Conservation (phyloP, 768 basidiomycete genomes). For the Lactarius evosmus region DNA sequence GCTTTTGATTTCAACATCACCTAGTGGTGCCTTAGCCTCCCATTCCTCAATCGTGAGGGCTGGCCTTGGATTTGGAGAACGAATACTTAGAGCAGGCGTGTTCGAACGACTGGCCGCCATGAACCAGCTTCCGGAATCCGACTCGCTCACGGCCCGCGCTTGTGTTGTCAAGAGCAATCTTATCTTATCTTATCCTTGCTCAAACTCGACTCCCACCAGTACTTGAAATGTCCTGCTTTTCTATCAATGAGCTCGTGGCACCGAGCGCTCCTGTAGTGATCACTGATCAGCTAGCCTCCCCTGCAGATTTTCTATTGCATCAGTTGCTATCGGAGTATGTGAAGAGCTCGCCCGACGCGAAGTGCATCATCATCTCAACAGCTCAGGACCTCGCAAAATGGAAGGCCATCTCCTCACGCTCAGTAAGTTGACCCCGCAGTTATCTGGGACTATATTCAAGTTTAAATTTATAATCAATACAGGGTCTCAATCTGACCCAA, state of each 20-base stretch:
- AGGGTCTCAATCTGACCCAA: constrained; percentile 23
- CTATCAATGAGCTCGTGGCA: constrained; percentile 42
- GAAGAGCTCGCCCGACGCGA: constrained; percentile 39
- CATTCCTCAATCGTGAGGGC: constrained; percentile 82
- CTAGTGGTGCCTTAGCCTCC: constrained; percentile 79
- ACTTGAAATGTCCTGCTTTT: constrained; percentile 48
- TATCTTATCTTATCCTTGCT: constrained; percentile 1
- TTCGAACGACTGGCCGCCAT: constrained; percentile 25
- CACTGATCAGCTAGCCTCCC: constrained; percentile 66
- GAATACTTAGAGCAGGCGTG: constrained; percentile 29
- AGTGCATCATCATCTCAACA: constrained; percentile 53
- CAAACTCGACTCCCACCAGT: background rate
- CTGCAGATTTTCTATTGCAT: constrained; percentile 72
- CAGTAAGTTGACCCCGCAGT: constrained; percentile 43
- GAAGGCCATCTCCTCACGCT: constrained; percentile 60
- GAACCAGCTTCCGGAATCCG: constrained; percentile 6
- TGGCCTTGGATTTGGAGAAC: constrained; percentile 39
- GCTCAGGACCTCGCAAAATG: constrained; percentile 57
- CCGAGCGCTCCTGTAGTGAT: constrained; percentile 55
- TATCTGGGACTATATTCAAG: background rate
- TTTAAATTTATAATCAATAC: background rate
- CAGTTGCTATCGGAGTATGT: constrained; percentile 49
- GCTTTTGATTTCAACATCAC: constrained; percentile 64
- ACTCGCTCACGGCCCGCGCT: background rate
- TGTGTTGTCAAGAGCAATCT: background rate